Evolutionary conservation across 176 grass and related monocot species (phyloP), one percentile per base, ranked within the genome.

Genomic region (Aegilops bicornis): DNA sequence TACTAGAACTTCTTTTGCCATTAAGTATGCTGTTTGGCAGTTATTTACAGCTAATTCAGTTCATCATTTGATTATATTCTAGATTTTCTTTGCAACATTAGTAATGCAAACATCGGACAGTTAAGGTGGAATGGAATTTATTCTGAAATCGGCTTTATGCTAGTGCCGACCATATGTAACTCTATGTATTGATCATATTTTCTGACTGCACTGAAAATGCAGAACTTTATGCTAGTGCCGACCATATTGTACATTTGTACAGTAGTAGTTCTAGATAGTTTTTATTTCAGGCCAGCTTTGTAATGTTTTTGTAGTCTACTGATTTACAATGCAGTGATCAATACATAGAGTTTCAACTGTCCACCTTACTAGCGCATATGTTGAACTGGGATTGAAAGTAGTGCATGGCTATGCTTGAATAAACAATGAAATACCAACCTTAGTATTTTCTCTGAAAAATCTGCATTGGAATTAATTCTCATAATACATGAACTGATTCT

Each of bases 11-110:
- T 83, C 33, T 82, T 92, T 94, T 83, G 47, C 79, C 36, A 81
- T 98, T 77, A 98, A 95, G 95, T 98, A 92, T 54, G 92, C 79
- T 52, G 37, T 77, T 87, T 0, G 59, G 25, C 4, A 76, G 29
- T 23, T 76, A 22, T 85, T 42, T 67, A 63, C 10, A 0, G 22
- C 30, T 61, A 59, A 30, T 62, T 33, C 11, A 6, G 6, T 80
- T 33, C 32, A 24, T 80, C 6, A 24, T 85, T 66, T 35, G 73
- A 54, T 78, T 88, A 81, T 39, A 31, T 52, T 58, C 22, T 79
- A 33, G 5, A 36, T 65, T 84, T 61, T 8, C 14, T 79, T 52
- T 24, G 68, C 32, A 66, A 43, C 47, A 80, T 75, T 59, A 45
- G 13, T 73, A 61, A 61, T 22, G 20, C 7, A 24, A n/a, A 54